Evolutionary conservation across 441 rosid species (phyloP).

Genomic region (Croton setiger): DNA sequence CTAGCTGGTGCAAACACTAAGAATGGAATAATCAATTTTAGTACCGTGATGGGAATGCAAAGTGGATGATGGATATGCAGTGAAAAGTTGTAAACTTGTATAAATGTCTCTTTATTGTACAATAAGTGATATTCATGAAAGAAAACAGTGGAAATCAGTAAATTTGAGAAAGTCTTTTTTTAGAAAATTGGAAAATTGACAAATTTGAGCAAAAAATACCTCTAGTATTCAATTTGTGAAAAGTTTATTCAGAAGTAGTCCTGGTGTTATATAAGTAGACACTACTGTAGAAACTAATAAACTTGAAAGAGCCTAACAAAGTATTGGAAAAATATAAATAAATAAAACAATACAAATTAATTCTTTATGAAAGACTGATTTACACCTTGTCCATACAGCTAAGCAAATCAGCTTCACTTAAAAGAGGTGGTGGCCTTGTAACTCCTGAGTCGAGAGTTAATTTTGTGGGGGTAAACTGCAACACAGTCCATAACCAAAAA

Average conservation of each 20-base stretch:
- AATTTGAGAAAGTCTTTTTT: neutral
- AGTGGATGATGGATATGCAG: neutral
- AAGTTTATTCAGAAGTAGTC: neutral
- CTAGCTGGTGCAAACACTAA: neutral
- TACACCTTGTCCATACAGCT: constrained; percentile 96
- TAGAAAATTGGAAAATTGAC: neutral
- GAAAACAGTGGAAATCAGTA: neutral
- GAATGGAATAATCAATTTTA: neutral
- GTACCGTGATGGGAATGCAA: neutral
- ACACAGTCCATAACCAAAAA: constrained; percentile 26
- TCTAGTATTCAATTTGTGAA: neutral
- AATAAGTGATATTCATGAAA: neutral
- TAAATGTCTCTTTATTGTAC: neutral
- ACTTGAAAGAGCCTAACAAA: neutral
- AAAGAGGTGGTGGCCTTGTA: constrained; percentile 86
- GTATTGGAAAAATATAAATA: neutral
- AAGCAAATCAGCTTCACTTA: constrained; percentile 92
- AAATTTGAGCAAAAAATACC: neutral
- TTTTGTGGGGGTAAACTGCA: constrained; percentile 77
- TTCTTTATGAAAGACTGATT: constrained; percentile 4
- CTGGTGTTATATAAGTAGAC: neutral
- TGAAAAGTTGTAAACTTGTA: neutral
- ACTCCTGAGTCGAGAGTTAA: constrained; percentile 87
- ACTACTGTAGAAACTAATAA: neutral
- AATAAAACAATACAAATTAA: neutral